Conservation (phyloP, 2,329 filamentous ascomycete species). For the Xylariaceae sp. region DNA sequence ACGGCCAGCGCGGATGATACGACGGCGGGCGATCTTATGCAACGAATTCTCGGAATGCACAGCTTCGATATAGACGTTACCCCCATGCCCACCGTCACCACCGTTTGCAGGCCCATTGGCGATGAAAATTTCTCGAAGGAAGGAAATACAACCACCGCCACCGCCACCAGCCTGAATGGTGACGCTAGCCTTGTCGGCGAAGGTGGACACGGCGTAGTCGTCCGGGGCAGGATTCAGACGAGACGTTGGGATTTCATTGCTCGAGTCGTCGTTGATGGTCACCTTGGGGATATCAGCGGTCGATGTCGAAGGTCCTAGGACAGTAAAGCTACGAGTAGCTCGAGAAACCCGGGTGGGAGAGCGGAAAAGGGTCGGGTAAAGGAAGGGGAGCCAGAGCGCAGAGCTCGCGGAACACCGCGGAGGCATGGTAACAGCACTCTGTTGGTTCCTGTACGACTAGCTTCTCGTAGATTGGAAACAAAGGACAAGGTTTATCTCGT, state of each 20-base stretch:
- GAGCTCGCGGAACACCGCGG: conserved; percentile 37
- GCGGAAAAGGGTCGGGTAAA: conserved; percentile 46
- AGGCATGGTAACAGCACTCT: conserved; percentile 32
- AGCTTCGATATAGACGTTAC: conserved; percentile 91
- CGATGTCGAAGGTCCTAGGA: conserved; percentile 19
- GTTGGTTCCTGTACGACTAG: not conserved
- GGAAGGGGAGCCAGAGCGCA: conserved; percentile 42
- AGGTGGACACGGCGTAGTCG: conserved; percentile 78
- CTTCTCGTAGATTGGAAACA: not conserved
- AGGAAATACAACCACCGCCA: conserved; percentile 91
- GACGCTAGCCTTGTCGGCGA: conserved; percentile 80
- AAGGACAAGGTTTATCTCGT: not conserved
- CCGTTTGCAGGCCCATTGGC: conserved; percentile 89
- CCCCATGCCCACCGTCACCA: conserved; percentile 87
- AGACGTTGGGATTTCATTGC: conserved; percentile 41
- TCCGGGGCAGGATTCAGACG: conserved; percentile 78
- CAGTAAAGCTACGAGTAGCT: conserved; percentile 18
- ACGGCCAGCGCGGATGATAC: conserved; percentile 68
- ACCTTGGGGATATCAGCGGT: conserved; percentile 17
- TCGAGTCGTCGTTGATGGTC: conserved; percentile 28
- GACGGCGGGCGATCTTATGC: conserved; percentile 80
- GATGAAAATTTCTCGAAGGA: conserved; percentile 85
- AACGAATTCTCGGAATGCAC: conserved; percentile 86
- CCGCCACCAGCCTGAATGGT: conserved; percentile 75
- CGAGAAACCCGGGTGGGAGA: conserved; percentile 24